Evolutionary conservation across 2,329 filamentous ascomycete genomes (phyloP).

Genomic region (Cordyceps militaris): DNA sequence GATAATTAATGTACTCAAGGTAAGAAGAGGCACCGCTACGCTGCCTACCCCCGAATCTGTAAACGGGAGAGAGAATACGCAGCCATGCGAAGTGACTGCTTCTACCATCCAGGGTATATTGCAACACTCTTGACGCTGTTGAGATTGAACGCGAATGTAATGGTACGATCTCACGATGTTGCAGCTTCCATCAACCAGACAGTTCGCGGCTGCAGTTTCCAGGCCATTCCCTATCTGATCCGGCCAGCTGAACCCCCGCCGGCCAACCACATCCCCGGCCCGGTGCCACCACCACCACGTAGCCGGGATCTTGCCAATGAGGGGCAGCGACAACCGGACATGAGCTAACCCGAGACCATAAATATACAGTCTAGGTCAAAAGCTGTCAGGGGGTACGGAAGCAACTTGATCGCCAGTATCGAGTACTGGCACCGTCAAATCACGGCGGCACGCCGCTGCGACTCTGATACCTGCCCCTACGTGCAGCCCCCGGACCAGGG

Average conservation of each 20-base stretch:
- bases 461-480: neutral
- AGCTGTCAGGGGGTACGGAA: neutral
- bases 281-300: slow-evolving; percentile 4
- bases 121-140: too few relatives aligned
- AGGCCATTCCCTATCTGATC: neutral
- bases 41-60: neutral
- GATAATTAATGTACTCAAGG: too few relatives aligned
- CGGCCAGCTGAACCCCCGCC: neutral
- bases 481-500: neutral
- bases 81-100: too few relatives aligned
- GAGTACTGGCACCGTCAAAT: neutral
- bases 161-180: too few relatives aligned
- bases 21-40: too few relatives aligned
- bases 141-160: too few relatives aligned
- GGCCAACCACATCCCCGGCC: neutral
- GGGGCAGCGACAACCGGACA: neutral
- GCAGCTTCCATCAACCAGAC: too few relatives aligned
- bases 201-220: neutral
- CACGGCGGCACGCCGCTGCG: neutral
- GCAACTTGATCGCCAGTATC: neutral
- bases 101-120: too few relatives aligned
- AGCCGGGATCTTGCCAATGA: neutral
- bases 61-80: neutral
- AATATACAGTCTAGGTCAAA: neutral
- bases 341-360: slow-evolving; percentile 4